Percentiles rank a stretch among this genome's conserved stretches.
phyloP scores from a whole-genome alignment of 169 alveolate species.

The Plasmodium gaboni region DNA sequence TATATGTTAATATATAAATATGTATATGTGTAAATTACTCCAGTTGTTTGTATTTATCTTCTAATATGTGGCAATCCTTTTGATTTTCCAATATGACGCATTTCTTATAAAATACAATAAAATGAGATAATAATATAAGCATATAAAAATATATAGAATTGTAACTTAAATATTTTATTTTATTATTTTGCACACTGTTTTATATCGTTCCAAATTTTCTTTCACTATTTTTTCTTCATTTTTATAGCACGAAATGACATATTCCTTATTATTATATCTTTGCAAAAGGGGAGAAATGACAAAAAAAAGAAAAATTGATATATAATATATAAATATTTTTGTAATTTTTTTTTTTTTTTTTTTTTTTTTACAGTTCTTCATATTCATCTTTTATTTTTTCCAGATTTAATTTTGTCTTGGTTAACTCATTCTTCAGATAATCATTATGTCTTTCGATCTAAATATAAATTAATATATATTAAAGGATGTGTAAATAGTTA shows the following conservation, averaged over 20 bases:
- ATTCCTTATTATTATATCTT: constrained; percentile 24
- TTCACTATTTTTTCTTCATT: constrained; percentile 46
- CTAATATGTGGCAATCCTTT: constrained; percentile 18
- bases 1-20: neutral
- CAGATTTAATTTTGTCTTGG: constrained; percentile 15
- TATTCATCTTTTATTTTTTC: constrained; percentile 15
- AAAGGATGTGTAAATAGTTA: neutral
- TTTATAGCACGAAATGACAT: constrained; percentile 37
- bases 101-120: constrained; percentile 31
- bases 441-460: constrained; percentile 42
- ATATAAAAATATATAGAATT: constrained; percentile 11
- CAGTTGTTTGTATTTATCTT: constrained; percentile 45
- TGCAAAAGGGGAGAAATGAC: neutral
- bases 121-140: constrained; percentile 18
- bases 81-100: constrained; percentile 54
- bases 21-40: constrained; percentile 12
- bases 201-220: constrained; percentile 44
- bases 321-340: neutral
- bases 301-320: neutral
- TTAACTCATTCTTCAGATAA: constrained; percentile 32
- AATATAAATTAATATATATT: neutral
- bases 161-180: no score
- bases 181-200: constrained; percentile 11
- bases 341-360: no score
- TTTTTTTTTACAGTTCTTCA: constrained; percentile 21